Percentiles rank a stretch among this genome's conserved stretches.
phyloP scores from a whole-genome alignment of 495 filamentous ascomycete genomes.

The Tetracladium marchalianum region DNA sequence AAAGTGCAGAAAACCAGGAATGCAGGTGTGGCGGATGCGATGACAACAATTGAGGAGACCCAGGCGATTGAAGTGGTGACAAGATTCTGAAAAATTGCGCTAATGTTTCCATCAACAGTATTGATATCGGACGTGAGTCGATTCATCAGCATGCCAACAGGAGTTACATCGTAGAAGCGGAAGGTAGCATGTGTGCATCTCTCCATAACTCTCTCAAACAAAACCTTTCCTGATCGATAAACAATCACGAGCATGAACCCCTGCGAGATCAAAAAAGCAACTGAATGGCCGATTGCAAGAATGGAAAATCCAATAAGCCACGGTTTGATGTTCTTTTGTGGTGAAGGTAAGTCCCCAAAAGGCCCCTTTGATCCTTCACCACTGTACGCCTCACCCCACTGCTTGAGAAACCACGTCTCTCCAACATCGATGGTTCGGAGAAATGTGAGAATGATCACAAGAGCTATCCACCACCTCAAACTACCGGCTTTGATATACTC shows the following conservation, averaged over 20 bases:
- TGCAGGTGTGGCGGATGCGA: slow-evolving; percentile 60
- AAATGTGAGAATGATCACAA: slow-evolving; percentile 46
- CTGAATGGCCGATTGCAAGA: slow-evolving; percentile 48
- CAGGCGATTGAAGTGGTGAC: slow-evolving; percentile 57
- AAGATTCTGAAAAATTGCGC: slow-evolving; percentile 53
- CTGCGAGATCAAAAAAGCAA: slow-evolving; percentile 42
- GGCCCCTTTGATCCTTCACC: slow-evolving; percentile 21
- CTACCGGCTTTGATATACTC: slow-evolving; percentile 70
- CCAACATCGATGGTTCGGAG: slow-evolving; percentile 50
- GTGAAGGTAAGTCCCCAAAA: slow-evolving; percentile 52
- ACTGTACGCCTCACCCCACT: slow-evolving; percentile 72
- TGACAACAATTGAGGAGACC: slow-evolving; percentile 61
- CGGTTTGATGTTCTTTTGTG: slow-evolving; percentile 54
- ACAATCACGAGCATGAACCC: slow-evolving; percentile 57
- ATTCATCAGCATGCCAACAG: slow-evolving; percentile 78
- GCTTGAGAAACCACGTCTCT: slow-evolving; percentile 73
- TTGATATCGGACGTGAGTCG: slow-evolving; percentile 77
- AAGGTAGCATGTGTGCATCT: slow-evolving; percentile 70
- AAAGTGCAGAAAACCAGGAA: slow-evolving; percentile 62
- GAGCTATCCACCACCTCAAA: slow-evolving; percentile 56
- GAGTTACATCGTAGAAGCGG: slow-evolving; percentile 79
- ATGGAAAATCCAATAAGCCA: slow-evolving; percentile 62
- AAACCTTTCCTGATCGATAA: slow-evolving; percentile 59
- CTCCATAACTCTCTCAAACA: slow-evolving; percentile 60
- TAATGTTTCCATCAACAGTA: slow-evolving; percentile 71